Evolutionary conservation across 345 rosid genomes (phyloP).

Genomic region (Erysimum cheiranthoides): DNA sequence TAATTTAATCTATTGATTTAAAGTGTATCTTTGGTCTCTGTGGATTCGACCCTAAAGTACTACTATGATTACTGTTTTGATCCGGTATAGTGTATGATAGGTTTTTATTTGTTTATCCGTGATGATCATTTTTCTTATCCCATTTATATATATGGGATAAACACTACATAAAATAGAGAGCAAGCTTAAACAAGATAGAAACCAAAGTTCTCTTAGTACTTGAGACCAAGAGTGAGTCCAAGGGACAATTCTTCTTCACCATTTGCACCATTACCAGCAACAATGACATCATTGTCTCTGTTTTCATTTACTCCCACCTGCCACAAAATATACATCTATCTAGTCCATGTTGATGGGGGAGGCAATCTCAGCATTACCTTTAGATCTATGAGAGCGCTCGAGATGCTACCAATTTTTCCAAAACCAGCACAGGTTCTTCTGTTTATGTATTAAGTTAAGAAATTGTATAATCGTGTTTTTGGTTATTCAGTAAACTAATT

Average conservation of each 20-base stretch:
- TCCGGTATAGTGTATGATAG: too few species aligned
- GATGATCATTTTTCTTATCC: slow-evolving; percentile 21
- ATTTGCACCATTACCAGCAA: slow-evolving; percentile 3
- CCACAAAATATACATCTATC: too few species aligned
- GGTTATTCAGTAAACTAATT: background rate
- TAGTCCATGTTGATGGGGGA: too few species aligned
- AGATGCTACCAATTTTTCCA: background rate
- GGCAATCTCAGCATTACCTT: slow-evolving; percentile 3
- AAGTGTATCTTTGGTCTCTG: too few species aligned
- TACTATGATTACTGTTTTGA: too few species aligned
- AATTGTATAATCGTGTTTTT: background rate
- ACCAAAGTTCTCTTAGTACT: slow-evolving; percentile 21
- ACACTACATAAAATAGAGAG: slow-evolving; percentile 12
- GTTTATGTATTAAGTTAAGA: background rate
- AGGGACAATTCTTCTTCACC: slow-evolving; percentile 17
- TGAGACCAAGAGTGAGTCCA: slow-evolving; percentile 37
- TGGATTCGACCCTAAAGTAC: too few species aligned
- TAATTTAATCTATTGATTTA: too few species aligned
- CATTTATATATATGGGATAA: slow-evolving; percentile 22
- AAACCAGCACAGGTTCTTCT: slow-evolving; percentile 22
- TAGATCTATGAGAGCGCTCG: slow-evolving; percentile 8
- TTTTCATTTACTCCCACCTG: too few species aligned
- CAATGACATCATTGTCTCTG: background rate
- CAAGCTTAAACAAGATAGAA: background rate
- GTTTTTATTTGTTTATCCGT: too few species aligned